Base-by-base conservation (phyloP, 2,329 filamentous ascomycete species). In the Fusarium nanum region DNA sequence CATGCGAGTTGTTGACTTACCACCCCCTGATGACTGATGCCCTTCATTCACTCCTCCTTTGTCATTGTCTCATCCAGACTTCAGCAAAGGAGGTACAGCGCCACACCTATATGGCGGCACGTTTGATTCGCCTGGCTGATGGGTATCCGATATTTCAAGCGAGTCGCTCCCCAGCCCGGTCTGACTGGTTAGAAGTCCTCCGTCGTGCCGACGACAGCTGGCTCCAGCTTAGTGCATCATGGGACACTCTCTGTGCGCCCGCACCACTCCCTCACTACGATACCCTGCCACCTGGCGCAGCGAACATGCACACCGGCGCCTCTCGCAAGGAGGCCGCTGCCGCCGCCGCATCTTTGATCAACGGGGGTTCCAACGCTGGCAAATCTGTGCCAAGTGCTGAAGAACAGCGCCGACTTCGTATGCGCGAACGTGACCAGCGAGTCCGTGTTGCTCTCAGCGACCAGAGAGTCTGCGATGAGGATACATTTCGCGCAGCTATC, bases 71-170 rank as follows among this genome's bases (percentile, higher is more conserved):
- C 12, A 81, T 93, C 10, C 93, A 95, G 78, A 97, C 93, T 1
- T 92, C 92, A 0, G 79, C 88, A 13, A 93, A 92, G 73, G 93
- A 96, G 77, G 86, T 94, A 34, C 87, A 90, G 52, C 91, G 93
- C 37, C 92, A 96, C 76, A 92, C 92, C 1, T 86, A 93, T 81
- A 96, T 94, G 86, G 93, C 91, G 7, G 92, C 93, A 18, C 89
- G 93, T 7, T 84, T 96, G 3, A 86, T 88, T 7, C 87, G 92
- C 22, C 85, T 96, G 25, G 89, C 88, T 50, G 92, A 96, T 73
- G 93, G 92, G 6, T 94, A 93, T 73, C 93, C 93, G 0, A 87
- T 95, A 50, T 95, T 97, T 76, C 89, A 94, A 68, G 85, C 89
- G 1, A 89, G 90, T 25, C 85, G 91, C 52, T 91, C 88, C 6